These are phyloP conservation scores for Populus pruinosa DNA, from an alignment of 345 rosid species.

Conservation along the genomic window DNA sequence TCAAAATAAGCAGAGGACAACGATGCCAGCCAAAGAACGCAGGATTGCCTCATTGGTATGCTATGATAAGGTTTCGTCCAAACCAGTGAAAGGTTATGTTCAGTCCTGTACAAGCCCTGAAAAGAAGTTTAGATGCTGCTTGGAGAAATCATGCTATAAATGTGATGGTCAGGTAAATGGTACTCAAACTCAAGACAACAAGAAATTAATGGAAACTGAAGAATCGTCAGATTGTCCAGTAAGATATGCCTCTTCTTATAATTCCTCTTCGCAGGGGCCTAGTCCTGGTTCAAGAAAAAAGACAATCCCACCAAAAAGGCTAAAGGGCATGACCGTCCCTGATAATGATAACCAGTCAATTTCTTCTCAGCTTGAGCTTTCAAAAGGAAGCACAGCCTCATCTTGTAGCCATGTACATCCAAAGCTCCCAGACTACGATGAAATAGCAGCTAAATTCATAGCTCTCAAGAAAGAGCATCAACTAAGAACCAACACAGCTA, in stretches of 20 bases:
- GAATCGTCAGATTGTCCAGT: neutral
- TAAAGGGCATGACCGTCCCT: neutral
- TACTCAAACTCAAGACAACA: too few relatives aligned
- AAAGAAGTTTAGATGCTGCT: too few relatives aligned
- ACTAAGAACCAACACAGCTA: neutral
- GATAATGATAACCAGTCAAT: too few relatives aligned
- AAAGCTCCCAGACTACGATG: constrained; percentile 34
- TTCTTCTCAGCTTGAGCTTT: neutral
- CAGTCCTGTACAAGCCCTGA: too few relatives aligned
- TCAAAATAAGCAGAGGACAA: too few relatives aligned
- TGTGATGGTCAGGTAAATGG: too few relatives aligned
- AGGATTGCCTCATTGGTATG: too few relatives aligned
- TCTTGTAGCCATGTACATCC: constrained; percentile 24
- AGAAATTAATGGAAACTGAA: neutral
- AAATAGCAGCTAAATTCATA: constrained; percentile 23
- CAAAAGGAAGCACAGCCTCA: neutral
- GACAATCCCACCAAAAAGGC: neutral
- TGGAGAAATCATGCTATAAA: too few relatives aligned
- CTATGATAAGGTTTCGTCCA: too few relatives aligned
- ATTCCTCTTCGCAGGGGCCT: neutral
- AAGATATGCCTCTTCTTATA: neutral
- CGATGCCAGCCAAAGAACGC: too few relatives aligned
- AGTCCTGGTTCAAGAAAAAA: neutral
- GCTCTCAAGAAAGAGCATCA: constrained; percentile 27
- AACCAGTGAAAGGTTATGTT: too few relatives aligned